A percentile compares a stretch with the other conserved stretches of the same genome.
Conservation (phyloP, 352 stramenopile genomes). For the Thraustochytrium sp. region DNA sequence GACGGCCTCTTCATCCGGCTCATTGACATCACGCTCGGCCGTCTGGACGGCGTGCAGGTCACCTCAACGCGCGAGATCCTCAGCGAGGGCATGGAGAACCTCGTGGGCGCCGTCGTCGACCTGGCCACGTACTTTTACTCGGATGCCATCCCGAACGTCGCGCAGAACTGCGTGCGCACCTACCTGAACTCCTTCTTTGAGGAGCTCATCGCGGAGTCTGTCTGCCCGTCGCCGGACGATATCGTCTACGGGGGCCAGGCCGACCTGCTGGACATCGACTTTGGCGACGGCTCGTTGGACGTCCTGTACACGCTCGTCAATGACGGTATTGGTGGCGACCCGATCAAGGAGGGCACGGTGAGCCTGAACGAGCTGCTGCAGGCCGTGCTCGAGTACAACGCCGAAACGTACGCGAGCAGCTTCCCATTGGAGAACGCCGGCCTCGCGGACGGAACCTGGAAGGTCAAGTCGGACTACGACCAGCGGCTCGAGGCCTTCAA, state of each 20-base stretch:
- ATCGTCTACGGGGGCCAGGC: too few species aligned
- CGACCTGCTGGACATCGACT: conserved; percentile 26
- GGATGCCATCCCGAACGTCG: not conserved
- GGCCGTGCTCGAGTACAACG: not conserved
- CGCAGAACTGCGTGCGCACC: conserved; percentile 7
- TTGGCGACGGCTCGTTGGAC: not conserved
- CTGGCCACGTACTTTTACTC: conserved; percentile 14
- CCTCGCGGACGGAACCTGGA: not conserved
- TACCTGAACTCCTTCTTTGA: not conserved
- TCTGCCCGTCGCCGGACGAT: not conserved
- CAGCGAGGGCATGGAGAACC: not conserved
- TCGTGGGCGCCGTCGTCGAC: not conserved
- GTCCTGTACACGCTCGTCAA: not conserved
- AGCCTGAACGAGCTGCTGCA: conserved; percentile 4
- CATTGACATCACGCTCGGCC: not conserved
- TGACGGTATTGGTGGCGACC: not conserved
- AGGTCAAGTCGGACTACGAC: not conserved
- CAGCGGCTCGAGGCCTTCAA: not conserved
- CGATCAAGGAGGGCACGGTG: not conserved
- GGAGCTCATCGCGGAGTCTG: not conserved
- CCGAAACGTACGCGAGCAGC: not conserved
- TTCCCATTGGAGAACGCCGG: not conserved
- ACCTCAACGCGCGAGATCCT: conserved; percentile 2
- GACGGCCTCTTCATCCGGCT: not conserved
- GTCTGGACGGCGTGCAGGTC: not conserved